Base-by-base conservation (phyloP, 2,329 filamentous ascomycete genomes). In the Rutstroemia sp. region DNA sequence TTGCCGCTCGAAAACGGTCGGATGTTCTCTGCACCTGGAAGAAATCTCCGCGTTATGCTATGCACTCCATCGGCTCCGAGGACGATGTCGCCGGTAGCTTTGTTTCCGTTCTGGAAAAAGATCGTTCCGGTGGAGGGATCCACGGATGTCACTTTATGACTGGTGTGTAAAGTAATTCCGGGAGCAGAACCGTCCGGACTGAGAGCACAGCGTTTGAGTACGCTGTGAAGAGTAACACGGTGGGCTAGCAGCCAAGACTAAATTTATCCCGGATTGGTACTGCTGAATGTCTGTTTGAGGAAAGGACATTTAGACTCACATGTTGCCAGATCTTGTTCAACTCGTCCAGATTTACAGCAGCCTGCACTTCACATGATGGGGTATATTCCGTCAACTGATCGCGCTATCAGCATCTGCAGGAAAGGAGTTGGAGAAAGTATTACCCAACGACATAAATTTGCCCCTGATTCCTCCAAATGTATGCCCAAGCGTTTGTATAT, bases 221-320 rank as follows among this genome's bases (percentile, higher is more conserved):
- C 69, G 18, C 76, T 73, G 61, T 85, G 80, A 16, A 84, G 71
- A 52, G 73, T 68, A 4, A 79, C 73, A 1, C 81, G 75, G 59
- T 84, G 80, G 5, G 74, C 75, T 3, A 83, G 71, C 2, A 75
- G 72, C 80, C 80, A 79, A 30, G 71, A 69, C 50, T 52, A 23
- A n/a, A 9, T 52, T 18, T 30, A 30, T 46, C 21, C 9, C 5
- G 8, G 1, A 6, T 34, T 34, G 5, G 30, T 34, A 34, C 30
- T 34, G 9, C 10, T 12, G 4, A 12, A 34, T 34, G 2, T 34
- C 10, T 18, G 18, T 34, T n/a, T 8, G 4, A 9, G 30, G 18
- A 37, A 47, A 37, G 5, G 19, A 5, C 14, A n/a, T 16, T 10
- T 5, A n/a, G 12, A 38, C 8, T 12, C 47, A 47, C 41, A 62